Evolutionary conservation across 2,329 filamentous ascomycete species (phyloP), one percentile per base, ranked within the genome.

Genomic region (Davidsoniella australis): DNA sequence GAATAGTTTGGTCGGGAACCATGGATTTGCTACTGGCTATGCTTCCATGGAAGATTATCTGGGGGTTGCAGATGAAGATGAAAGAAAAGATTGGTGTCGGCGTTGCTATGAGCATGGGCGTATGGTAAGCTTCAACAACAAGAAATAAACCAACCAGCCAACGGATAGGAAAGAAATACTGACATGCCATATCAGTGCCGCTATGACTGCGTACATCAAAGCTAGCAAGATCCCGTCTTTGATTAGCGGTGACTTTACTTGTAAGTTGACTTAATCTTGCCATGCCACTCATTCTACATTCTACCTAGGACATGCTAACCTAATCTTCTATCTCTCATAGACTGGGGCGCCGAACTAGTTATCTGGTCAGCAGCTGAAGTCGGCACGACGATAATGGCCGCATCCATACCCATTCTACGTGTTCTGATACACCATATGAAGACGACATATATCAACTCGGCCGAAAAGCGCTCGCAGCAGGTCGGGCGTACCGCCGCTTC

Each of bases 81-180:
- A 64, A 61, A 52, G 66, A 68, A 44, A 66, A 67, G 48, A 52
- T 65, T 12, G 64, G 66, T 3, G 64, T 66, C 0, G 55, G 62
- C 8, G 54, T 65, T 1, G 66, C 66, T 7, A 68, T 68, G 66
- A 65, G 63, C 54, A 63, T 68, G 57, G 66, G 66, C 1, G 50
- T 68, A 2, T 64, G 68, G 64, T 66, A 56, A 55, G 61, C 50
- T 6, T 12, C 8, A 38, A 9, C 14, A 4, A 41, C 12, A 17
- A 20, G 5, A 20, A 23, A 5, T 2, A n/a, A n/a, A n/a, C n/a
- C n/a, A n/a, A n/a, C 37, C 43, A 20, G 47, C 37, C 17, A 6
- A 23, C 17, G 12, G 8, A 9, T 2, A 9, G 4, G 9, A 33
- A 33, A 33, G 29, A 12, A 33, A 33, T 9, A 33, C 29, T 33